Conservation (phyloP, 2,329 filamentous ascomycete genomes). For the Davidsoniella australis region DNA sequence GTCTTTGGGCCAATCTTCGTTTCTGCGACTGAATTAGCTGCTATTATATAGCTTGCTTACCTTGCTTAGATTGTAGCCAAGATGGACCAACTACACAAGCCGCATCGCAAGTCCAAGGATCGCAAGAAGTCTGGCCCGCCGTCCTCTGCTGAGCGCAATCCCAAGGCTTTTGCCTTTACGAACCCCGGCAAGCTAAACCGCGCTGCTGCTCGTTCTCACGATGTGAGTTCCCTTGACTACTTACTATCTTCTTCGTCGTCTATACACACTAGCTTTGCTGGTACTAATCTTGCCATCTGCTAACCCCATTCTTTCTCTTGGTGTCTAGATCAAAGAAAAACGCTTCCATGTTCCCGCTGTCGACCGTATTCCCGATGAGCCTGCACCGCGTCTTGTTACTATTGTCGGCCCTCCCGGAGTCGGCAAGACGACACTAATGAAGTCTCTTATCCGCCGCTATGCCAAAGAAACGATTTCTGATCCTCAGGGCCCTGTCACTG, state of each 20-base stretch:
- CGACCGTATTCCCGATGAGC: slow-evolving; percentile 88
- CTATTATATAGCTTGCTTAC: too few relatives aligned
- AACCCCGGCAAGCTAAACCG: slow-evolving; percentile 66
- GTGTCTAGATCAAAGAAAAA: slow-evolving; percentile 73
- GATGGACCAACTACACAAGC: slow-evolving; percentile 70
- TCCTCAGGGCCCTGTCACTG: slow-evolving; percentile 80
- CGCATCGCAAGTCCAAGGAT: slow-evolving; percentile 74
- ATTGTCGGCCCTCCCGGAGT: slow-evolving; percentile 91
- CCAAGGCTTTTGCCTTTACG: slow-evolving; percentile 77
- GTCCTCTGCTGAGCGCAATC: slow-evolving; percentile 52
- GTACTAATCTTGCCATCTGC: background rate
- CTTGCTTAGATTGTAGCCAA: slow-evolving; percentile 24
- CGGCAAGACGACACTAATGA: slow-evolving; percentile 89
- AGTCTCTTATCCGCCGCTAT: slow-evolving; percentile 84
- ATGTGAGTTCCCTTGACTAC: slow-evolving; percentile 31
- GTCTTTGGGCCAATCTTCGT: background rate
- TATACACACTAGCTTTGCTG: background rate
- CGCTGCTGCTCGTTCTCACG: slow-evolving; percentile 54
- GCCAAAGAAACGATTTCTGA: slow-evolving; percentile 87
- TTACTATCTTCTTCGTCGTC: background rate
- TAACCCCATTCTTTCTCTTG: slow-evolving; percentile 14
- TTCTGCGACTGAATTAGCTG: background rate
- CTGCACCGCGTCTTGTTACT: slow-evolving; percentile 78
- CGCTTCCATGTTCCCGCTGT: slow-evolving; percentile 90
- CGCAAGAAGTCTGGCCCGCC: slow-evolving; percentile 43